These are phyloP conservation scores for Gaultheria prostrata DNA, from an alignment of 148 eudicot species.

Conservation along the genomic window DNA sequence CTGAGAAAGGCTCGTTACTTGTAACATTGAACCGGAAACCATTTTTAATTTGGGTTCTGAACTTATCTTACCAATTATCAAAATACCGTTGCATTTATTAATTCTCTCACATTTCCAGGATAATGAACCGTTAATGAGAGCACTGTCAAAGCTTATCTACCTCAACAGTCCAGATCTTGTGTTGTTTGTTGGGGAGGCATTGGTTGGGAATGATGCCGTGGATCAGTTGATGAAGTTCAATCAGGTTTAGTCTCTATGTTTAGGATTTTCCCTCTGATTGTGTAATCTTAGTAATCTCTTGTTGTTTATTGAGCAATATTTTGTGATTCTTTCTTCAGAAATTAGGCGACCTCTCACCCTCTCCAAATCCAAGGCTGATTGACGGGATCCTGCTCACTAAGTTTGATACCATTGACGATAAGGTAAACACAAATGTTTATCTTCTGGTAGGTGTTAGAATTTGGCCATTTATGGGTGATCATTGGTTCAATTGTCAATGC, in stretches of 20 bases:
- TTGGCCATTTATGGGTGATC: background rate
- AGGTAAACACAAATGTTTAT: constrained; percentile 37
- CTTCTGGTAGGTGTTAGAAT: background rate
- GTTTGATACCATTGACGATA: constrained; percentile 74
- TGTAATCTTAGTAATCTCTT: background rate
- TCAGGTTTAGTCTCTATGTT: constrained; percentile 43
- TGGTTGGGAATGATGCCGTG: constrained; percentile 94
- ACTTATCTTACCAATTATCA: background rate
- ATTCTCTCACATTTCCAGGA: constrained; percentile 44
- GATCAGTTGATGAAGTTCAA: constrained; percentile 91
- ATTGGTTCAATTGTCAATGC: no score
- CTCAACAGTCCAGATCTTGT: constrained; percentile 84
- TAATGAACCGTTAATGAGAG: constrained; percentile 96
- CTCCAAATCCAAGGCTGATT: constrained; percentile 75
- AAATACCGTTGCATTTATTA: background rate
- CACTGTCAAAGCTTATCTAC: constrained; percentile 79
- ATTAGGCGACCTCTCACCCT: constrained; percentile 73
- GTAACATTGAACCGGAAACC: background rate
- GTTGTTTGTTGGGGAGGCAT: constrained; percentile 95
- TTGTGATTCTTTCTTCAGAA: constrained; percentile 49
- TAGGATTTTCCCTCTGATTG: background rate
- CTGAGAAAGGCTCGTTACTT: background rate
- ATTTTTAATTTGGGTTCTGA: background rate
- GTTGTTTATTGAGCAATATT: background rate
- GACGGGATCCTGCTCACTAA: constrained; percentile 53